Percentiles rank a stretch among this genome's conserved stretches.
Evolutionary conservation across 768 basidiomycete species (phyloP).

Genomic region (Nidularia sp.): DNA sequence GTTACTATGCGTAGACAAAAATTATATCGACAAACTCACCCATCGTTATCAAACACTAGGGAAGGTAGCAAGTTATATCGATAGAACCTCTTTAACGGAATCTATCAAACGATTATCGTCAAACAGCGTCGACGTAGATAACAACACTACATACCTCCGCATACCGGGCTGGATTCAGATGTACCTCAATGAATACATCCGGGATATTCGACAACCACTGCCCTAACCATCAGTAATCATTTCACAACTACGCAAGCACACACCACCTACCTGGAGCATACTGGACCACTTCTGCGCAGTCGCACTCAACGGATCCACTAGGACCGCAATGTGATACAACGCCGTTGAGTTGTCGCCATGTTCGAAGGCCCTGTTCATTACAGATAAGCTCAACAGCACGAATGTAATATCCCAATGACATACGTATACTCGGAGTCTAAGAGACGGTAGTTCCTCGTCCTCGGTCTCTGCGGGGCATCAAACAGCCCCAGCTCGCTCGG

Average conservation of each 20-base stretch:
- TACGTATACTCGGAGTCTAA: constrained; percentile 66
- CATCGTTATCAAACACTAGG: constrained; percentile 61
- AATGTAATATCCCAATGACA: constrained; percentile 19
- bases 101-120: constrained; percentile 34
- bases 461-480: constrained; percentile 55
- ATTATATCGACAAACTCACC: constrained; percentile 40
- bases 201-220: constrained; percentile 67
- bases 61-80: constrained; percentile 63
- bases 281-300: constrained; percentile 83
- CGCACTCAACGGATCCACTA: constrained; percentile 86
- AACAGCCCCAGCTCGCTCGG: constrained; percentile 71
- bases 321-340: constrained; percentile 61
- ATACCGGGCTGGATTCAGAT: constrained; percentile 68
- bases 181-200: constrained; percentile 67
- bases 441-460: constrained; percentile 56
- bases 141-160: constrained; percentile 51
- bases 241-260: background rate
- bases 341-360: constrained; percentile 68
- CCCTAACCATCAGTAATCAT: background rate
- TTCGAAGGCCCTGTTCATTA: constrained; percentile 52
- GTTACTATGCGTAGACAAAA: background rate
- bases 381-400: constrained; percentile 1
- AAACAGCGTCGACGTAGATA: background rate
- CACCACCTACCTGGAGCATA: constrained; percentile 59
- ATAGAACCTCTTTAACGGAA: constrained; percentile 92